A percentile compares a stretch with the other conserved stretches of the same genome.
These are phyloP conservation scores for Ophiostoma perfectum DNA, from an alignment of 2,329 filamentous ascomycete species.

Conservation along the genomic window DNA sequence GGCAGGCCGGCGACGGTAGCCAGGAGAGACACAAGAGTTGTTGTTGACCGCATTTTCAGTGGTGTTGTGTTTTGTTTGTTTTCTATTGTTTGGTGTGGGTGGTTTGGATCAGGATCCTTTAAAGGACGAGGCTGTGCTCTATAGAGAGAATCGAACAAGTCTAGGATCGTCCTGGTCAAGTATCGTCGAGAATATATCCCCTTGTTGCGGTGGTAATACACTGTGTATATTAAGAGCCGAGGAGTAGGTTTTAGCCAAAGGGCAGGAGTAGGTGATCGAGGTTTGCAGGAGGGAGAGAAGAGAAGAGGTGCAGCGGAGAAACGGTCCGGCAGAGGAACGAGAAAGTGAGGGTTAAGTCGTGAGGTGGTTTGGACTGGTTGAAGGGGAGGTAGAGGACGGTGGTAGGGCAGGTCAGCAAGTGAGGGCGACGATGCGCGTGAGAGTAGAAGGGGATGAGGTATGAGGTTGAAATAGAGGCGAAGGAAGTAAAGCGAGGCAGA, in stretches of 20 bases:
- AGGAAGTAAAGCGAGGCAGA: neutral
- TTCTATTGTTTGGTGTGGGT: neutral
- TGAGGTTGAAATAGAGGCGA: neutral
- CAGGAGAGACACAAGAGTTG: constrained; percentile 18
- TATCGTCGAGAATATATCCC: neutral
- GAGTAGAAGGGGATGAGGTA: neutral
- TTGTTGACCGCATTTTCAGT: constrained; percentile 20
- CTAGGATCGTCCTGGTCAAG: neutral
- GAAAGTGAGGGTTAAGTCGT: neutral
- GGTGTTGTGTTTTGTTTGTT: neutral
- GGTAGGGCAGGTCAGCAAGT: neutral
- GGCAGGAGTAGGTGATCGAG: neutral
- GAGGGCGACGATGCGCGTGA: neutral
- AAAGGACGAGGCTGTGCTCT: neutral
- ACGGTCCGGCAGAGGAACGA: neutral
- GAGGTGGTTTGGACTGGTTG: neutral
- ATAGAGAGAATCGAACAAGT: neutral
- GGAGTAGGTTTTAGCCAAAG: constrained; percentile 14
- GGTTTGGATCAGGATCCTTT: neutral
- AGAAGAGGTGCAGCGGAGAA: neutral
- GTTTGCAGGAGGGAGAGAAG: neutral
- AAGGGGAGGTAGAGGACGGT: neutral
- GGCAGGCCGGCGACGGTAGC: constrained; percentile 16
- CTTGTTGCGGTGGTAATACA: constrained; percentile 5
- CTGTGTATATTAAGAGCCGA: constrained; percentile 16